Percentiles rank a stretch among this genome's conserved stretches.
Evolutionary conservation across 2,329 filamentous ascomycete genomes (phyloP).

Genomic region (Fusarium humuli): DNA sequence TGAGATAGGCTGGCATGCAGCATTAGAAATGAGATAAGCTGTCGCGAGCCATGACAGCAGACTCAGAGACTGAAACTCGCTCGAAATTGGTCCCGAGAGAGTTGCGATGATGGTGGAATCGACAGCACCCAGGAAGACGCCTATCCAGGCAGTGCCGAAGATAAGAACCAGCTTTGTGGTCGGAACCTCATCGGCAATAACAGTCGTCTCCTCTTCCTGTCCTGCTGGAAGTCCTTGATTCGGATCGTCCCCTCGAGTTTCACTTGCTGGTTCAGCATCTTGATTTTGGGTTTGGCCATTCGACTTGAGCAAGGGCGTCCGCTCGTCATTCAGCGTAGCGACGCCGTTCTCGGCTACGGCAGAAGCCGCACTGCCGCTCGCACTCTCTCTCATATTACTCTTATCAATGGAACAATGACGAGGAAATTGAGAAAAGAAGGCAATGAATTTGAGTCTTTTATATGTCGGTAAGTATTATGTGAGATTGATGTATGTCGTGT

Average conservation of each 20-base stretch:
- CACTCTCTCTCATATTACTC: constrained; percentile 35
- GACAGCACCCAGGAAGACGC: constrained; percentile 72
- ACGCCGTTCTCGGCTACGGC: constrained; percentile 31
- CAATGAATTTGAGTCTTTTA: not conserved
- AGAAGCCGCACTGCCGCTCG: constrained; percentile 25
- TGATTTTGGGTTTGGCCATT: constrained; percentile 17
- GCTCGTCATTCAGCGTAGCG: constrained; percentile 36
- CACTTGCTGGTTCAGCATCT: constrained; percentile 21
- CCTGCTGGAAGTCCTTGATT: constrained; percentile 23
- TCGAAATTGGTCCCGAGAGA: constrained; percentile 83
- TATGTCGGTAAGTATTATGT: constrained; percentile 7
- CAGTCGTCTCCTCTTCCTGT: constrained; percentile 58
- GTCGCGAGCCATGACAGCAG: constrained; percentile 89
- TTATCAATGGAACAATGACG: not conserved
- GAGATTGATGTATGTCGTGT: constrained; percentile 1
- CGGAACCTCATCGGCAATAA: constrained; percentile 63
- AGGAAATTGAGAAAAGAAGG: not conserved
- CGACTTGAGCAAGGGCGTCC: constrained; percentile 46
- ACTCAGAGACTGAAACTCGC: constrained; percentile 82
- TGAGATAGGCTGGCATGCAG: constrained; percentile 85
- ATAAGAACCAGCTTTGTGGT: constrained; percentile 64
- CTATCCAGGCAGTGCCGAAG: constrained; percentile 67
- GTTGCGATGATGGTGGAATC: constrained; percentile 90
- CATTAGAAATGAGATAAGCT: constrained; percentile 88
- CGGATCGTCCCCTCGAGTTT: constrained; percentile 3